phyloP scores from a whole-genome alignment of 192 early-diverging fungal species.

The Rhizoclosmatium sp. region DNA sequence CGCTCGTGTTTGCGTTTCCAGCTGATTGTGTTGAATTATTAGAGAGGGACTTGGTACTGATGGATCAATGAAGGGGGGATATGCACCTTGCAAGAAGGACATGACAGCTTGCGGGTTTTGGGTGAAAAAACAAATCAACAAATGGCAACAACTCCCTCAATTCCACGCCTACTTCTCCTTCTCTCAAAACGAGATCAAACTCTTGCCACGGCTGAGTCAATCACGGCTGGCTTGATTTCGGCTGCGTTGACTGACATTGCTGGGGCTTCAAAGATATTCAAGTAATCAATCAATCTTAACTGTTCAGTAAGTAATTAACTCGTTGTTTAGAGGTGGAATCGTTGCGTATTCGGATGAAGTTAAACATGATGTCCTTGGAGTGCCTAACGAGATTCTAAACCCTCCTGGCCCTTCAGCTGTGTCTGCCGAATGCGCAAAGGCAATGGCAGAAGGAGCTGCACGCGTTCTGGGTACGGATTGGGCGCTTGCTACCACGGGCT shows the following conservation, averaged over 20 bases:
- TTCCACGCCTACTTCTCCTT: not conserved
- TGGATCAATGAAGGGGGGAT: no score
- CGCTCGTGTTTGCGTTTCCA: no score
- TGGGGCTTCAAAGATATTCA: not conserved
- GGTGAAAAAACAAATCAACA: no score
- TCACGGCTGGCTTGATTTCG: conserved; percentile 30
- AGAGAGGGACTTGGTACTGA: no score
- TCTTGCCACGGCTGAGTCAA: conserved; percentile 19
- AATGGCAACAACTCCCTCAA: no score
- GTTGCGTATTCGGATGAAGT: conserved; percentile 28
- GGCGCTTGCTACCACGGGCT: conserved; percentile 37
- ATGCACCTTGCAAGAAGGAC: no score
- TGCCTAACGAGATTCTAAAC: conserved; percentile 13
- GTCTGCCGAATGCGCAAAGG: not conserved
- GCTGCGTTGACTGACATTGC: conserved; percentile 29
- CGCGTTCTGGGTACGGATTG: conserved; percentile 12
- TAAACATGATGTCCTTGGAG: conserved; percentile 9
- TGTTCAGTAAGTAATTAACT: not conserved
- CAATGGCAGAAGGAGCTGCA: conserved; percentile 29
- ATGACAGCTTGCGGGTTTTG: no score
- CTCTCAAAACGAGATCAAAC: conserved; percentile 8
- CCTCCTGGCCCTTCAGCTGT: conserved; percentile 17
- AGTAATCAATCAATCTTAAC: not conserved
- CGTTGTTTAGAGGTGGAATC: conserved; percentile 15
- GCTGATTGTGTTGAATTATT: no score